phyloP scores from a whole-genome alignment of 148 eudicot species.

The Rheum nobile region DNA sequence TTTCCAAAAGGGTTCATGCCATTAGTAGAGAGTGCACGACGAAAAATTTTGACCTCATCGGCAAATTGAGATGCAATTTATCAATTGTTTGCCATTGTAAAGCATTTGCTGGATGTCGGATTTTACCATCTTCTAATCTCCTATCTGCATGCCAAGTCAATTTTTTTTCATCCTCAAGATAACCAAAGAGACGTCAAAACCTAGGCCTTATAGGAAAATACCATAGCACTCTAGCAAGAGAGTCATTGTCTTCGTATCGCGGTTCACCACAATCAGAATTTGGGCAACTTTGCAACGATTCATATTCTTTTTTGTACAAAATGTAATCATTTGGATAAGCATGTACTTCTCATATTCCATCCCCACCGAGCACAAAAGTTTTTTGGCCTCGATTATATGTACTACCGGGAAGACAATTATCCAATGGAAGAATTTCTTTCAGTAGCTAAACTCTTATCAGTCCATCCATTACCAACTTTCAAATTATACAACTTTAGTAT shows the following conservation, averaged over 20 bases:
- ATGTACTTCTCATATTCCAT: background rate
- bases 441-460: too few species aligned
- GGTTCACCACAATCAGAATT: background rate
- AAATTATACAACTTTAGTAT: too few species aligned
- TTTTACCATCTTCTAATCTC: conserved; percentile 8
- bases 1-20: conserved; percentile 10
- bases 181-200: conserved; percentile 15
- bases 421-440: too few species aligned
- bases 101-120: conserved; percentile 15
- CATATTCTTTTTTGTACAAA: background rate
- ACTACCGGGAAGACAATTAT: too few species aligned
- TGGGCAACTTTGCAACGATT: too few species aligned
- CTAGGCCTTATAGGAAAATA: conserved; percentile 16
- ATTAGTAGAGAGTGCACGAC: conserved; percentile 16
- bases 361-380: background rate
- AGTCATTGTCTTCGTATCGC: background rate
- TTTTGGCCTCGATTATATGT: too few species aligned
- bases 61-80: background rate
- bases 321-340: background rate
- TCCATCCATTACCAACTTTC: too few species aligned
- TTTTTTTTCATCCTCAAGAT: conserved; percentile 6
- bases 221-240: background rate
- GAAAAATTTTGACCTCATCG: conserved; percentile 1
- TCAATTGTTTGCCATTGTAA: conserved; percentile 17
- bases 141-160: conserved; percentile 21